Evolutionary conservation across 805 yeast genomes (phyloP).

Genomic region (Yarrowia hollandica): DNA sequence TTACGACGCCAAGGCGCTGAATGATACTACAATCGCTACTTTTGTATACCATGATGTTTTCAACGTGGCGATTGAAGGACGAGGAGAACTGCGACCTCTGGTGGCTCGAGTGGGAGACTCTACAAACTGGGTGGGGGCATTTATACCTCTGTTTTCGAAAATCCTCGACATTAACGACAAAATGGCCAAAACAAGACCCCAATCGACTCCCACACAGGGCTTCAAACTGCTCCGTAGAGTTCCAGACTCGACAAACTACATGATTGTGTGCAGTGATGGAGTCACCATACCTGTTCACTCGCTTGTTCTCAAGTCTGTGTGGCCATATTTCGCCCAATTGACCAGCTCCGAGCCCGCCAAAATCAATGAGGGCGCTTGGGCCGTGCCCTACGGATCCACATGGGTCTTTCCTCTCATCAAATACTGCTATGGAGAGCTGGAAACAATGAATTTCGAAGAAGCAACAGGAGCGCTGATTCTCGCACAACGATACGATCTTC

Average conservation of each 20-base stretch:
- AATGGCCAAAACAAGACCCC: not conserved
- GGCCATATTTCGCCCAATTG: slow-evolving; percentile 13
- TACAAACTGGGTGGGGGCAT: not conserved
- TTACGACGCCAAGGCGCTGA: slow-evolving; percentile 3
- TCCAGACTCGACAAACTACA: slow-evolving; percentile 9
- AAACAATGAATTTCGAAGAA: slow-evolving; percentile 8
- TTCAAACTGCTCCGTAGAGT: slow-evolving; percentile 1
- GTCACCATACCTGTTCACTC: slow-evolving; percentile 6
- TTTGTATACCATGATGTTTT: slow-evolving; percentile 17
- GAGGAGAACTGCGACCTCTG: slow-evolving; percentile 11
- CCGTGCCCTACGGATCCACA: not conserved
- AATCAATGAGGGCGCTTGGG: slow-evolving; percentile 17
- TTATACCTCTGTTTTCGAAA: slow-evolving; percentile 14
- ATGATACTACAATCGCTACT: not conserved
- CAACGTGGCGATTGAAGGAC: not conserved
- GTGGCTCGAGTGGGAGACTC: slow-evolving; percentile 17
- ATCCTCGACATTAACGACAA: not conserved
- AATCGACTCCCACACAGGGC: not conserved
- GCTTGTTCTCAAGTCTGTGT: slow-evolving; percentile 3
- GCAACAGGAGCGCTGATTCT: not conserved
- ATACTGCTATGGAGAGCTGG: slow-evolving; percentile 18
- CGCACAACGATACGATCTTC: not conserved
- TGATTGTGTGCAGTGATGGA: slow-evolving; percentile 24
- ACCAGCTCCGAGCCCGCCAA: slow-evolving; percentile 11
- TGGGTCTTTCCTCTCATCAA: slow-evolving; percentile 10